Evolutionary conservation across 768 basidiomycete genomes (phyloP), one percentile per base, ranked within the genome.

Genomic region (Xerocomellus amylosporus): DNA sequence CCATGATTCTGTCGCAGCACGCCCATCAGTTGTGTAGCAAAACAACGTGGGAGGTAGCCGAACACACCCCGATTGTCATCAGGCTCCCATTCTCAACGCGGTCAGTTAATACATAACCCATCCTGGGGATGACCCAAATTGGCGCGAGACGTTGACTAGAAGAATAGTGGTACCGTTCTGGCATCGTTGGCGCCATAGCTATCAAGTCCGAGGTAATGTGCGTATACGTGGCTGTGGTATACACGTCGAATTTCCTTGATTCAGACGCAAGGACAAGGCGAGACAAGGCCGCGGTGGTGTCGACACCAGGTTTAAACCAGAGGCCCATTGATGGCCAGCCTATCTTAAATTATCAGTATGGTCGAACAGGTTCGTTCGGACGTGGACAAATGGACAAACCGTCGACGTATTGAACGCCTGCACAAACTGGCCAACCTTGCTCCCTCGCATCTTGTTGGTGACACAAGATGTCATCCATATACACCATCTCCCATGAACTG

Each of bases 321-420:
- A 95, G 68, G 1, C 93, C 93, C 79, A 90, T 87, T 0, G 86
- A 81, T 14, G 91, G 93, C 91, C 91, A 93, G 28, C 93, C 83
- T 82, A 64, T 90, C 86, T 43, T 24, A 22, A 43, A 41, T 10
- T 14, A 31, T 24, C 34, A 37, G 43, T 28, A 26, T 41, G 24
- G 8, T 46, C 13, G 5, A 41, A 40, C 12, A 30, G n/a, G n/a
- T n/a, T 26, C 31, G 10, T 38, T 34, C 10, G 12, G 8, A 49
- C 12, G 9, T 48, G 17, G 31, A 45, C 30, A 14, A 30, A 28
- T 38, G 39, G 12, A 41, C 46, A 24, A 37, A 70, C 63, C 58
- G 41, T 50, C 56, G 26, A 58, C 48, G 20, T 49, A 20, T 50
- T 53, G 45, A 39, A 58, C 15, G 2, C 46, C 48, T 26, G 54